A percentile compares a stretch with the other conserved stretches of the same genome.
Evolutionary conservation across 2,329 filamentous ascomycete species (phyloP).

Genomic region (Aschersonia sp.): DNA sequence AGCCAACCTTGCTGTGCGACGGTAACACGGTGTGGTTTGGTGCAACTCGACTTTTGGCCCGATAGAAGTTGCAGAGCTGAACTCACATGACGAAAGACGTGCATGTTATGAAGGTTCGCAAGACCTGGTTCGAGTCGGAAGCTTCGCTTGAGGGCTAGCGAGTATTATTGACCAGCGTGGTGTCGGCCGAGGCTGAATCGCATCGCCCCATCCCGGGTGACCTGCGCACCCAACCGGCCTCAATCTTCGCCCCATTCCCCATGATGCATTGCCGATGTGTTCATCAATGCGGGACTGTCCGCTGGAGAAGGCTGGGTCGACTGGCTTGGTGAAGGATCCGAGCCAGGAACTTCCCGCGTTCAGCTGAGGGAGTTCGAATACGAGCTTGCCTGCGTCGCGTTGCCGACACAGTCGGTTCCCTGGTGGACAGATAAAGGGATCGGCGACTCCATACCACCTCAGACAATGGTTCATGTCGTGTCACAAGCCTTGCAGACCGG

Average conservation of each 20-base stretch:
- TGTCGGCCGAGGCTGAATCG: too few relatives aligned
- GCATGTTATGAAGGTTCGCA: too few relatives aligned
- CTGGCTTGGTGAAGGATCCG: too few relatives aligned
- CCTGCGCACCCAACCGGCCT: too few relatives aligned
- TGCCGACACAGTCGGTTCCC: not conserved
- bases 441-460: not conserved
- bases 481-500: not conserved
- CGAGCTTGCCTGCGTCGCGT: not conserved
- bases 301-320: too few relatives aligned
- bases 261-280: too few relatives aligned
- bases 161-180: too few relatives aligned
- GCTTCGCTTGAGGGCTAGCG: too few relatives aligned
- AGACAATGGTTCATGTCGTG: not conserved
- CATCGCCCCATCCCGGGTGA: too few relatives aligned
- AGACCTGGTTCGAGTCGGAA: too few relatives aligned
- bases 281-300: too few relatives aligned
- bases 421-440: not conserved
- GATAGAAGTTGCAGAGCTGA: not conserved
- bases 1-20: not conserved
- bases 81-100: not conserved
- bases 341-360: not conserved
- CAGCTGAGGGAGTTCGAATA: not conserved
- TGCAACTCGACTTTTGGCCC: not conserved
- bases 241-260: too few relatives aligned
- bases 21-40: not conserved